Evolutionary conservation across 2,329 filamentous ascomycete species (phyloP).

Genomic region (Phaeoacremonium minimum): DNA sequence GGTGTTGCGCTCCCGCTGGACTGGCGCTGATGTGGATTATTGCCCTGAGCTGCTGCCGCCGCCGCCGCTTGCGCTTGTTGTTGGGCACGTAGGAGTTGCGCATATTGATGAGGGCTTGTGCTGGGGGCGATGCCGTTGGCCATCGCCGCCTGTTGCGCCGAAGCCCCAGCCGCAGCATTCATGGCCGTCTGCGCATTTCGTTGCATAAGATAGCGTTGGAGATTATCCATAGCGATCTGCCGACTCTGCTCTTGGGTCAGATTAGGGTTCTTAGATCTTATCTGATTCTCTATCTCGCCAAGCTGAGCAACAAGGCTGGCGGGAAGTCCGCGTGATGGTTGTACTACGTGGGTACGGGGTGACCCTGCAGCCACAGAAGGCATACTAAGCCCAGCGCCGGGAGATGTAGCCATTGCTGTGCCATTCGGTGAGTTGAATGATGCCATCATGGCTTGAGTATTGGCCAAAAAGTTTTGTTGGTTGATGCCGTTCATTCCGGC

Average conservation of each 20-base stretch:
- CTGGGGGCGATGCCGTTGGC: conserved; percentile 43
- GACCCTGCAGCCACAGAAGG: conserved; percentile 39
- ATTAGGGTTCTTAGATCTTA: conserved; percentile 46
- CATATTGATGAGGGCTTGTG: conserved; percentile 55
- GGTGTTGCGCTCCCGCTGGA: conserved; percentile 9
- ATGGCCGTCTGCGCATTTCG: conserved; percentile 41
- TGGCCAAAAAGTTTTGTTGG: conserved; percentile 49
- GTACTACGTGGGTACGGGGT: conserved; percentile 34
- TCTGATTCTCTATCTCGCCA: conserved; percentile 45
- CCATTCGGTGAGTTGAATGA: conserved; percentile 40
- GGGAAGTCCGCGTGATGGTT: conserved; percentile 38
- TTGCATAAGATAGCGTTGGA: conserved; percentile 17
- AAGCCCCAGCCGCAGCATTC: conserved; percentile 46
- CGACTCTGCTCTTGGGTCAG: conserved; percentile 44
- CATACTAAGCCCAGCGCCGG: conserved; percentile 40
- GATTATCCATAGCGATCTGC: conserved; percentile 46
- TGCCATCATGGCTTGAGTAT: conserved; percentile 48
- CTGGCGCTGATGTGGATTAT: conserved; percentile 9
- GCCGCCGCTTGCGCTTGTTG: conserved; percentile 42
- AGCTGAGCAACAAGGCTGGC: conserved; percentile 44
- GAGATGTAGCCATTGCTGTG: conserved; percentile 37
- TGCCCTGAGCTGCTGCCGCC: conserved; percentile 16
- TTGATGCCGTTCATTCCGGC: conserved; percentile 36
- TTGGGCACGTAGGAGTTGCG: conserved; percentile 52
- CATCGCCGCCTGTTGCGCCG: conserved; percentile 41